Evolutionary conservation across 2,329 filamentous ascomycete species (phyloP), one percentile per base, ranked within the genome.

Genomic region (Diaporthe citriasiana): DNA sequence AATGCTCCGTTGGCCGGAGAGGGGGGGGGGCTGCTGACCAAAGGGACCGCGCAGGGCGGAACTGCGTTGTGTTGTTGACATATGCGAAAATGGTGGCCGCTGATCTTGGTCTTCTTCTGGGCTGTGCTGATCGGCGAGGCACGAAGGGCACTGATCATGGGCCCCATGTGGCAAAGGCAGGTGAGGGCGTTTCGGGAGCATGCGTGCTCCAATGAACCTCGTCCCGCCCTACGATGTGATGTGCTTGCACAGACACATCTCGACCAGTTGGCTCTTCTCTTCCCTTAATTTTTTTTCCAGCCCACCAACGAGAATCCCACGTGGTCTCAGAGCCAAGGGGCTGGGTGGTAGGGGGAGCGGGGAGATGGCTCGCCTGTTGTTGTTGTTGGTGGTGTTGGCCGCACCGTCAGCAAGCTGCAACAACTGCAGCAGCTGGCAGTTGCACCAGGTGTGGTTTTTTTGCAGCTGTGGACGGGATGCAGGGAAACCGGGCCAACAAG

Each of bases 131-230:
- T 66, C 63, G 63, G 63, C 45, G 35, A 51, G 33, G 57, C 38
- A 51, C 45, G 45, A n/a, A 25, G 38, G 33, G 30, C 53, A 40
- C 17, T 51, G 45, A 25, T 66, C 45, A 50, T 66, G 60, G 60
- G 45, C 45, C n/a, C 63, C 63, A 66, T 66, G 63, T 66, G 63
- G 63, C 63, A 51, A 38, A 45, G 57, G 63, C 63, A 66, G 63
- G 45, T 66, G 63, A 47, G 35, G 63, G 45, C 63, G 63, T 51
- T 51, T 66, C 63, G 63, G 63, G 63, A 66, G 63, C 30, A 66
- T 51, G 63, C 45, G 45, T 47, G 63, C 42, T 66, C 63, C 63
- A 51, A 51, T 51, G 63, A 66, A 66, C 13, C 45, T 66, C 63
- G 57, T 60, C 42, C 63, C 63, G 63, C 45, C 63, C 63, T 66